Evolutionary conservation across 2,329 filamentous ascomycete genomes (phyloP), one percentile per base, ranked within the genome.

Genomic region (Stagonosporopsis rhizophila): DNA sequence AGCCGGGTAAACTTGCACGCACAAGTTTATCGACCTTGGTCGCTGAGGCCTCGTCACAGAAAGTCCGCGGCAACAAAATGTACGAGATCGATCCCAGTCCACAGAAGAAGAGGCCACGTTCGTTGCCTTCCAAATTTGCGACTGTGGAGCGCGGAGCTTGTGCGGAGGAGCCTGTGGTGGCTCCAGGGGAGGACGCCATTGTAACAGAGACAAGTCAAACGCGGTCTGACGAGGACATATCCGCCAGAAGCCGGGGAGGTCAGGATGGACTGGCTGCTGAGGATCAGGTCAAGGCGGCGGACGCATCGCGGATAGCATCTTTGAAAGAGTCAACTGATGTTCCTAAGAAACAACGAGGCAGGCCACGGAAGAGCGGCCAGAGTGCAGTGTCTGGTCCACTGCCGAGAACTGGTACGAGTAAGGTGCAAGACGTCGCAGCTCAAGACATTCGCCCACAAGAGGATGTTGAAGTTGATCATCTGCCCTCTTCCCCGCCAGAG

Each of bases 161-260:
- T 1, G 34, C 11, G 38, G 37, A 39, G 17, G 23, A 8, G 12
- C 17, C 5, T 2, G 12, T 17, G 6, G 25, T 15, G 19, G 19
- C 9, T 11, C 3, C 9, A 6, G 27, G 22, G 5, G 30, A 12
- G 0, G 30, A 56, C 3, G 41, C 34, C 2, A 8, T 30, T 4
- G 30, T 52, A 4, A 47, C 40, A 5, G 47, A 56, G 38, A 52
- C 53, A 2, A 56, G 48, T 15, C 47, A 56, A 19, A 30, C 28
- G 0, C 41, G 32, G 20, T 15, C 42, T 25, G 30, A 47, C 3
- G 42, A 37, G 2, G 41, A 51, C 23, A 19, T 1, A 2, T 2
- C 39, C 15, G 34, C 22, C 30, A 47, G 20, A 1, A 11, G 14
- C 7, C n/a, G 23, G 8, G 47, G 35, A 23, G 37, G 2, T 23